Conservation (phyloP, 768 basidiomycete species). For the Suillus brevipes region DNA sequence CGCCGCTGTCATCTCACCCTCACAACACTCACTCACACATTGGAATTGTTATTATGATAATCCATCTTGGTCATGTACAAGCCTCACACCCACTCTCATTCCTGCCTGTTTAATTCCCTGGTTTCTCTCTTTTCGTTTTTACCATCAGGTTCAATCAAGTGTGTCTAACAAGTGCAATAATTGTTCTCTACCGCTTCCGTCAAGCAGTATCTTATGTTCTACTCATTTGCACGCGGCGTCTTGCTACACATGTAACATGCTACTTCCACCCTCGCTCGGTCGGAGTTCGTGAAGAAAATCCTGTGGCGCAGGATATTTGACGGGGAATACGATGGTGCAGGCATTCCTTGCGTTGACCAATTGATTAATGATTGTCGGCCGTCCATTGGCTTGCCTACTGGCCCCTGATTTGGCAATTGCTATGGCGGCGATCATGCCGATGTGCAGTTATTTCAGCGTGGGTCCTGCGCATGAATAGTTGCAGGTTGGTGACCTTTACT, state of each 20-base stretch:
- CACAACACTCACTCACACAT: constrained; percentile 17
- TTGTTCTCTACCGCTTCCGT: constrained; percentile 23
- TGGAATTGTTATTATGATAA: constrained; percentile 38
- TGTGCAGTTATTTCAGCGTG: constrained; percentile 7
- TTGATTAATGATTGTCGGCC: constrained; percentile 7
- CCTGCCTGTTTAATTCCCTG: constrained; percentile 30
- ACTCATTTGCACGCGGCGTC: constrained; percentile 20
- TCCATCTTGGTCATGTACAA: constrained; percentile 39
- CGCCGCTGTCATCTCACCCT: constrained; percentile 9
- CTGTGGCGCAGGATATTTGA: constrained; percentile 3
- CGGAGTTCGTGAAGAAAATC: constrained; percentile 13
- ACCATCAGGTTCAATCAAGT: constrained; percentile 20
- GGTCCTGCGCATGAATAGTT: constrained; percentile 2
- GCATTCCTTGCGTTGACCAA: not conserved
- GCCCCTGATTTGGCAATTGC: constrained; percentile 7
- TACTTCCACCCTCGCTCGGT: constrained; percentile 16
- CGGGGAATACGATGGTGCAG: constrained; percentile 3
- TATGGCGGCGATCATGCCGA: not conserved
- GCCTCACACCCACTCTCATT: constrained; percentile 32
- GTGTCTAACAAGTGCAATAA: constrained; percentile 31
- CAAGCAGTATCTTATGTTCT: constrained; percentile 34
- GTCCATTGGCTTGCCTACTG: not conserved
- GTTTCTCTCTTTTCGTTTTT: constrained; percentile 15
- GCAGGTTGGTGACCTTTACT: constrained; percentile 4
- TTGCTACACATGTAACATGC: constrained; percentile 23